These are phyloP conservation scores for Cryphonectria carpinicola DNA, from an alignment of 2,329 filamentous ascomycete species.

Conservation along the genomic window DNA sequence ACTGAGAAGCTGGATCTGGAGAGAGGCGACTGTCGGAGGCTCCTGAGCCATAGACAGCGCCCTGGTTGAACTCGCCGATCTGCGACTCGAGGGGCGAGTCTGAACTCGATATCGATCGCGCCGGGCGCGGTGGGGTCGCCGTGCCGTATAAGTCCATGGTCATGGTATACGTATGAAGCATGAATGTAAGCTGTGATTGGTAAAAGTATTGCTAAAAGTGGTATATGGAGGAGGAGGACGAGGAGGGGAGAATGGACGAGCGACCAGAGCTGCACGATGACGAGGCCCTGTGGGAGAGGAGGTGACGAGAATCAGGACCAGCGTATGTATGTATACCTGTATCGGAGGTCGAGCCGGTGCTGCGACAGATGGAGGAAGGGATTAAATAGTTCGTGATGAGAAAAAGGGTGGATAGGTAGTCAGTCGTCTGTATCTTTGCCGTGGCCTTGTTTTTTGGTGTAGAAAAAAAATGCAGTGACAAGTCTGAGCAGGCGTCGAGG, in stretches of 20 bases:
- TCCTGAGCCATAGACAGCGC: conserved; percentile 33
- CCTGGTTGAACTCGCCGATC: conserved; percentile 22
- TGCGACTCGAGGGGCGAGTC: conserved; percentile 27
- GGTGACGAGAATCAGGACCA: background rate
- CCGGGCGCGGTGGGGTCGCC: conserved; percentile 10
- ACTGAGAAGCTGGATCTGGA: conserved; percentile 18
- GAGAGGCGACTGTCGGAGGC: conserved; percentile 26
- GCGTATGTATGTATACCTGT: background rate
- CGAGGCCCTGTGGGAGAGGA: background rate
- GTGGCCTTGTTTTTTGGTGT: background rate
- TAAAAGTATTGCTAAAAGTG: background rate
- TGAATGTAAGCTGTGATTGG: conserved; percentile 1
- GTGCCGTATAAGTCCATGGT: conserved; percentile 25
- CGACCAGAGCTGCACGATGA: background rate
- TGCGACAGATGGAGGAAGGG: too few species aligned
- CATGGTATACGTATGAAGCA: background rate
- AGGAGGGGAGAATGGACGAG: background rate
- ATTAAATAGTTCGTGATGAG: background rate
- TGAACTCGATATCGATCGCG: conserved; percentile 21
- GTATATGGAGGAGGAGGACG: background rate
- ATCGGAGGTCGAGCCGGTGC: background rate
- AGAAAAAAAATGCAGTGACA: background rate
- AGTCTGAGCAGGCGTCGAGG: background rate
- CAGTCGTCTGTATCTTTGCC: background rate
- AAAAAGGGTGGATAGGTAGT: background rate